These are phyloP conservation scores for Ophiostoma piceae DNA, from an alignment of 2,329 filamentous ascomycete species.

Conservation along the genomic window DNA sequence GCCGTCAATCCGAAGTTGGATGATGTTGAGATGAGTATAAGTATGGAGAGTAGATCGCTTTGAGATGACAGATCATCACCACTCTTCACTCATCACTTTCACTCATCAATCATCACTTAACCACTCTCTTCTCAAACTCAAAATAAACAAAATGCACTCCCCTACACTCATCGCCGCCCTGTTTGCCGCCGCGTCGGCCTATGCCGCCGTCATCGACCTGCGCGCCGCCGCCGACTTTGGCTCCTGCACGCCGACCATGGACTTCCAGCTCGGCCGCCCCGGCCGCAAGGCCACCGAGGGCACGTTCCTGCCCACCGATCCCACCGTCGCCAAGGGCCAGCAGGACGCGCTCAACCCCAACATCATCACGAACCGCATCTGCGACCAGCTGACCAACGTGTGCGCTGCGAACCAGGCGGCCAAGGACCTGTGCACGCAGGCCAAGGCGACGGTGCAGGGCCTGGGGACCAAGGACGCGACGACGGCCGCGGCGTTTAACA, in stretches of 20 bases:
- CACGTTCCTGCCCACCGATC: slow-evolving; percentile 63
- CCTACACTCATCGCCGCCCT: slow-evolving; percentile 30
- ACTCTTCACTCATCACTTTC: background rate
- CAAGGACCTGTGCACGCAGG: slow-evolving; percentile 47
- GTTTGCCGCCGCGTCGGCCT: slow-evolving; percentile 29
- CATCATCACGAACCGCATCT: slow-evolving; percentile 69
- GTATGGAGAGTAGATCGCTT: background rate
- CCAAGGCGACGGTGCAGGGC: slow-evolving; percentile 40
- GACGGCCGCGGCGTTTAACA: slow-evolving; percentile 41
- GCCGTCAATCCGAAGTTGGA: background rate
- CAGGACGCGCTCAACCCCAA: slow-evolving; percentile 64
- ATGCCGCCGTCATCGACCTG: slow-evolving; percentile 29
- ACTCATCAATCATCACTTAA: background rate
- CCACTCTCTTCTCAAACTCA: too few species aligned
- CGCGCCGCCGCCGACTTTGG: slow-evolving; percentile 47
- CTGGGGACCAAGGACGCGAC: slow-evolving; percentile 36
- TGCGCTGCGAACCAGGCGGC: slow-evolving; percentile 59
- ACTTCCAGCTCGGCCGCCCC: slow-evolving; percentile 54
- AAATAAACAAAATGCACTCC: slow-evolving; percentile 28
- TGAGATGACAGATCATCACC: background rate
- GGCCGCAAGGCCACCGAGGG: slow-evolving; percentile 54
- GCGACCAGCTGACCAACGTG: slow-evolving; percentile 62
- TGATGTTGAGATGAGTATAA: background rate
- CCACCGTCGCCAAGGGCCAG: slow-evolving; percentile 56
- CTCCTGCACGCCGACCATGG: slow-evolving; percentile 51